Percentiles rank a stretch among this genome's conserved stretches.
Evolutionary conservation across 441 rosid species (phyloP).

Genomic region (Sinapis alba): DNA sequence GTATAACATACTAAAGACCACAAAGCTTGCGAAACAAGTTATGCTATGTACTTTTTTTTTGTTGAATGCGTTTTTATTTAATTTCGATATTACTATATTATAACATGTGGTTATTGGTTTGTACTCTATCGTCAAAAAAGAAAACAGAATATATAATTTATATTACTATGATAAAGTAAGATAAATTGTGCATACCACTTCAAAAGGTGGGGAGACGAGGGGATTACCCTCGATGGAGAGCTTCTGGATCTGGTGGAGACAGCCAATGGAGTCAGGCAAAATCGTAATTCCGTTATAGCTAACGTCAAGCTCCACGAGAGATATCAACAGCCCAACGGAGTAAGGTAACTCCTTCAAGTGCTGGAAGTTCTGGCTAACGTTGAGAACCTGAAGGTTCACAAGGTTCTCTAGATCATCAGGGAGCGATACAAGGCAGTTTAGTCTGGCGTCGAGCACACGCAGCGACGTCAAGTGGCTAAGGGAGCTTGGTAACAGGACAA

Average conservation of each 20-base stretch:
- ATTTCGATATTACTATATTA: background rate
- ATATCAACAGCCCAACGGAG: slow-evolving; percentile 72
- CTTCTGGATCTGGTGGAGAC: slow-evolving; percentile 68
- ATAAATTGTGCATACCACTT: slow-evolving; percentile 43
- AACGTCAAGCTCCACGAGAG: slow-evolving; percentile 73
- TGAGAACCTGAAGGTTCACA: slow-evolving; percentile 65
- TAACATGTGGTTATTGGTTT: background rate
- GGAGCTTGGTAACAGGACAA: slow-evolving; percentile 61
- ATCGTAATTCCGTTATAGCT: slow-evolving; percentile 68
- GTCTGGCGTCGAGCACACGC: slow-evolving; percentile 65
- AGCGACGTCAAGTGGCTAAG: slow-evolving; percentile 59
- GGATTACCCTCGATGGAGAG: slow-evolving; percentile 79
- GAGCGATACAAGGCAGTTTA: slow-evolving; percentile 65
- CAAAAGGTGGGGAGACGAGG: slow-evolving; percentile 68
- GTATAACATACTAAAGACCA: background rate
- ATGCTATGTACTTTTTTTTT: background rate
- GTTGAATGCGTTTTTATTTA: background rate
- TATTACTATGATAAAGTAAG: background rate
- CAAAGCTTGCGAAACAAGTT: slow-evolving; percentile 12
- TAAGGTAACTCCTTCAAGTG: slow-evolving; percentile 67
- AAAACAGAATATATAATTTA: background rate
- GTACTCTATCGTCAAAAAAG: background rate
- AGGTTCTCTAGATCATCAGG: slow-evolving; percentile 80
- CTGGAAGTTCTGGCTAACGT: slow-evolving; percentile 84
- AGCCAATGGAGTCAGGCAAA: slow-evolving; percentile 72